A percentile compares a stretch with the other conserved stretches of the same genome.
phyloP scores from a whole-genome alignment of 2,329 filamentous ascomycete genomes.

The Curvularia hawaiiensis region DNA sequence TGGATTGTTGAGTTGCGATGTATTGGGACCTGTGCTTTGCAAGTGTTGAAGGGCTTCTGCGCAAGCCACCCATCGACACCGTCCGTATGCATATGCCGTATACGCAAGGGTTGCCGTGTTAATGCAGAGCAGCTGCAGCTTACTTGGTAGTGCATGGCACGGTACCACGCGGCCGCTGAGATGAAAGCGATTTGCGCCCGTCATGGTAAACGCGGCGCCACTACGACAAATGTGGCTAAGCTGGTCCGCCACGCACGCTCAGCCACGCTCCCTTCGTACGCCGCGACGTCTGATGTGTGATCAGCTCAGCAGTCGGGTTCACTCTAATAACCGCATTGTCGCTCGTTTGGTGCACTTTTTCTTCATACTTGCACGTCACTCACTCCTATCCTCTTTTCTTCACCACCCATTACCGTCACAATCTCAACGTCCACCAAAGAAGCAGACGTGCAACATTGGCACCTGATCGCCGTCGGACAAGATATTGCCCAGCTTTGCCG shows the following conservation, averaged over 20 bases:
- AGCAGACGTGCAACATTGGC: slow-evolving; percentile 2
- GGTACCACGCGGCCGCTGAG: slow-evolving; percentile 2
- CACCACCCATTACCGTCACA: neutral
- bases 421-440: neutral
- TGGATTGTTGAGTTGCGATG: neutral
- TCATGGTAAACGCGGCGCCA: neutral
- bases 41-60: neutral
- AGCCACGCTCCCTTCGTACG: slow-evolving; percentile 17
- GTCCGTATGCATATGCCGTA: neutral
- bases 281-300: slow-evolving; percentile 19
- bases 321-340: slow-evolving; percentile 1
- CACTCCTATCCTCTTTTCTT: neutral
- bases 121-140: neutral
- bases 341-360: slow-evolving; percentile 1
- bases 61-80: neutral
- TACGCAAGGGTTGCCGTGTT: neutral
- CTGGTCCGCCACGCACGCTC: slow-evolving; percentile 13
- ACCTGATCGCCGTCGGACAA: slow-evolving; percentile 4
- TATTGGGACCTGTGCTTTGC: neutral
- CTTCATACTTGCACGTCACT: neutral
- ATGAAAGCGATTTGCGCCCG: slow-evolving; percentile 1
- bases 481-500: slow-evolving; percentile 13
- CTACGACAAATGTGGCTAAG: slow-evolving; percentile 6
- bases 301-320: slow-evolving; percentile 5
- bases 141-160: neutral